Base-by-base conservation (phyloP, 805 yeast genomes). In the Saccharomycopsis oosterbeekiorum region DNA sequence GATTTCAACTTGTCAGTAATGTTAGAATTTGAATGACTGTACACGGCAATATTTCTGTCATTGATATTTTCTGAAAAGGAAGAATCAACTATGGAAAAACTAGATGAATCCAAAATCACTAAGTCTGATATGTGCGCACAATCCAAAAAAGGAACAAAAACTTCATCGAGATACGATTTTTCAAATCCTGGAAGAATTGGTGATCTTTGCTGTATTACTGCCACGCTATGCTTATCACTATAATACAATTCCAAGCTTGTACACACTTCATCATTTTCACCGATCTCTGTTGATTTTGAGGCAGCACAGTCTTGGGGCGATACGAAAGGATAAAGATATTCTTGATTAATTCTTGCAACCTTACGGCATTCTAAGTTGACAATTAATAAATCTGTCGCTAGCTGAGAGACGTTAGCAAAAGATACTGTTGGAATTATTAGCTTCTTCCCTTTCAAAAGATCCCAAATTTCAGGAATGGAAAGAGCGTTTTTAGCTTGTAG, bases 371-470 rank as follows among this genome's bases (percentile, higher is more conserved):
- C 77, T 26, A 80, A 73, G n/a, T 85, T 82, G 67, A 86, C 86
- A 10, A 91, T 75, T 29, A 93, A 73, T 37, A 92, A 75, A 71
- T 92, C 98, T 5, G 81, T 71, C 0, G 92, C 73, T 57, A 93
- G 74, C 70, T 94, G 99, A 0, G 98, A 96, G 2, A 91, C 86
- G 68, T 93, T 94, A 8, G 96, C 98, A 5, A 89, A 80, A 2
- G 97, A 84, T 0, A 94, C 87, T 0, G 91, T 73, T 0, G 98
- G 98, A 1, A 94, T 51, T 0, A 93, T 69, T n/a, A 87, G 73
- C 1, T 77, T 78, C 1, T 81, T 71, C 53, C 71, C 73, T 4
- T 66, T 57, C 1, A 74, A 55, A 8, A 58, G 56, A 1, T 14
- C 37, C 36, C 39, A 50, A 56, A 50, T 17, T 21, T 60, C 54